Conservation (phyloP, 148 eudicot genomes). For the Camellia sinensis region DNA sequence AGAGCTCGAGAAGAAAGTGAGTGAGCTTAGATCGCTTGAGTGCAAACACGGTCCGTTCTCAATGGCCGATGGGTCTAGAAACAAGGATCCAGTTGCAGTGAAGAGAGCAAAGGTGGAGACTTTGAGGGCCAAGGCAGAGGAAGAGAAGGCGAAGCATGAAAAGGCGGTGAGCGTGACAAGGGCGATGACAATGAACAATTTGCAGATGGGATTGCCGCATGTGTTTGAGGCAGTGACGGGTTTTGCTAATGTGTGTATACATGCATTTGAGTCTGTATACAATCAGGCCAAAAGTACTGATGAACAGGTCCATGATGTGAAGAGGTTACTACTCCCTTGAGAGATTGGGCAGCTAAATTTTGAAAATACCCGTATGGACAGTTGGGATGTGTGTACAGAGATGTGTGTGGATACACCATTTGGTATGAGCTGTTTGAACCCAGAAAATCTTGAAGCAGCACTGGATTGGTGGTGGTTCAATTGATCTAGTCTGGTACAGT, state of each 20-base stretch:
- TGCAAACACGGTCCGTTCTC: slow-evolving; percentile 57
- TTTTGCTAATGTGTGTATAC: slow-evolving; percentile 71
- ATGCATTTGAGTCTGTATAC: slow-evolving; percentile 63
- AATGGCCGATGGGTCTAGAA: slow-evolving; percentile 23
- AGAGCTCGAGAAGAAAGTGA: slow-evolving; percentile 68
- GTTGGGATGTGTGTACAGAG: too few relatives aligned
- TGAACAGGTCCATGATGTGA: slow-evolving; percentile 55
- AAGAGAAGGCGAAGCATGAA: slow-evolving; percentile 77
- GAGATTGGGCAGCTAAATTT: background rate
- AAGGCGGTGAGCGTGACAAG: slow-evolving; percentile 68
- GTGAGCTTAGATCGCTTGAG: slow-evolving; percentile 56
- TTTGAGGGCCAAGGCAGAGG: slow-evolving; percentile 67
- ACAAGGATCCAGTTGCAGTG: slow-evolving; percentile 52
- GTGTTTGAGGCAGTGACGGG: slow-evolving; percentile 87
- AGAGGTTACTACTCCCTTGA: slow-evolving; percentile 49
- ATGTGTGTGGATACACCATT: too few relatives aligned
- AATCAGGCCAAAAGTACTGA: slow-evolving; percentile 55
- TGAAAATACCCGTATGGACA: background rate
- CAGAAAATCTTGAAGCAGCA: too few relatives aligned
- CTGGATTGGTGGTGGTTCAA: too few relatives aligned
- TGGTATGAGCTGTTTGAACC: too few relatives aligned
- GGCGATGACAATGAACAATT: slow-evolving; percentile 74
- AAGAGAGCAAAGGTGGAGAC: slow-evolving; percentile 62
- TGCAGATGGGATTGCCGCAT: slow-evolving; percentile 84
- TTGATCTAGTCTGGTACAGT: too few relatives aligned